A percentile compares a stretch with the other conserved stretches of the same genome.
Conservation (phyloP, 805 yeast genomes). For the Clavispora fructus region DNA sequence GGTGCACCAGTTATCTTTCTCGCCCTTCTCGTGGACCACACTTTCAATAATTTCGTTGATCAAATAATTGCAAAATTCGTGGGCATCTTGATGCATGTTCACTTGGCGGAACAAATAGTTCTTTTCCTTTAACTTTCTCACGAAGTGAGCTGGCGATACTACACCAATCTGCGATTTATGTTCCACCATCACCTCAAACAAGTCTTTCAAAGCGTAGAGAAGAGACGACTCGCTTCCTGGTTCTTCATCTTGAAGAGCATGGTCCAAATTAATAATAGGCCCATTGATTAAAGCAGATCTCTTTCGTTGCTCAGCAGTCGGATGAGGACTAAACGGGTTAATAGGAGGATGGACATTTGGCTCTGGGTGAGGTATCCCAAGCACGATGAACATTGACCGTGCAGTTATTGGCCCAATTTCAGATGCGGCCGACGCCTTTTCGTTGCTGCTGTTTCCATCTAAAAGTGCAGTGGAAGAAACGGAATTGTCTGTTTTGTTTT, state of each 20-base stretch:
- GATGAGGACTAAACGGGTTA: constrained; percentile 36
- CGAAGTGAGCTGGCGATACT: constrained; percentile 72
- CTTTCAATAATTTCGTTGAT: constrained; percentile 65
- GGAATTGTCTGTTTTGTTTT: constrained; percentile 22
- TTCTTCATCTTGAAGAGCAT: constrained; percentile 42
- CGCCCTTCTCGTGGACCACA: constrained; percentile 36
- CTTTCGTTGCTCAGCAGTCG: constrained; percentile 67
- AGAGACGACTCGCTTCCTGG: constrained; percentile 19
- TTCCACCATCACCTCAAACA: constrained; percentile 80
- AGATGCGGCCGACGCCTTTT: not conserved
- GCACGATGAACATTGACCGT: constrained; percentile 29
- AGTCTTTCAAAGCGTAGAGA: constrained; percentile 68
- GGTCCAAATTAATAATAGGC: constrained; percentile 80
- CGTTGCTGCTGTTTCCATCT: constrained; percentile 6
- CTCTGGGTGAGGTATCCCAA: constrained; percentile 41
- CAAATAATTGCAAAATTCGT: constrained; percentile 86
- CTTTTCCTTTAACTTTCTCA: constrained; percentile 71
- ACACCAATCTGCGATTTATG: constrained; percentile 68
- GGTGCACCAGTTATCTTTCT: constrained; percentile 48
- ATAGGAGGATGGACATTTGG: constrained; percentile 27
- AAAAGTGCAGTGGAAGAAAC: constrained; percentile 32
- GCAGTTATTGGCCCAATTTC: constrained; percentile 16
- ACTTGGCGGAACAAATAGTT: constrained; percentile 81
- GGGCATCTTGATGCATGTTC: constrained; percentile 96
- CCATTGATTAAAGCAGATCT: constrained; percentile 73